Evolutionary conservation across 768 basidiomycete species (phyloP), one percentile per base, ranked within the genome.

Genomic region (Butyriboletus loyo): DNA sequence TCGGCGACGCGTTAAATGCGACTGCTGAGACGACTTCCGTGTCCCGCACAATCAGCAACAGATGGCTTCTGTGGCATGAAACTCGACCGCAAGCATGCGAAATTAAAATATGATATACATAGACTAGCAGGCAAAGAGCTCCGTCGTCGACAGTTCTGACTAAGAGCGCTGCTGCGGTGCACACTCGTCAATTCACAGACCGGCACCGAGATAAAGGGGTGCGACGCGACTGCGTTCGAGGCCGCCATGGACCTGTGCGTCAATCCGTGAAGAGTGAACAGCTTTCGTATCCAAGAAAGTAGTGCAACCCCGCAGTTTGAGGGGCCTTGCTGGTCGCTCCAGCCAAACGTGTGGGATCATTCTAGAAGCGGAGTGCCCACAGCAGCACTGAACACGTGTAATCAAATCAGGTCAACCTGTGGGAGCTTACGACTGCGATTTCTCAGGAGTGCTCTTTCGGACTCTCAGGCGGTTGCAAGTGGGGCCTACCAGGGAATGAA

Each of bases 271-370:
- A 63, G 42, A 61, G 38, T 50, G 54, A 52, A 58, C 40, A 22
- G 30, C 43, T 38, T 38, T 22, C n/a, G 15, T 24, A 14, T 42
- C 38, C 47, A 32, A 21, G 46, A 52, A 60, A 44, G 58, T 50
- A 34, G 5, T 57, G 47, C 34, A 62, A 58, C 52, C 57, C 62
- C 67, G 65, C 67, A 68, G 66, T 68, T 67, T 64, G 66, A 58
- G 66, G 56, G 66, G 50, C 50, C 47, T 37, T 42, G 52, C 58
- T 59, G 45, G 54, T 50, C 64, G 6, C 42, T 46, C 25, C 36
- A 42, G 48, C 55, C 53, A 35, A 48, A 37, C 56, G 22, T 54
- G 57, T 51, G 56, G 55, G 40, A 50, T 63, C 37, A 53, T 65
- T 61, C 61, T 45, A 56, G 48, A 56, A 62, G 53, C 64, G 56